phyloP scores from a whole-genome alignment of 2,329 filamentous ascomycete genomes.

The Penicillium glabrum region DNA sequence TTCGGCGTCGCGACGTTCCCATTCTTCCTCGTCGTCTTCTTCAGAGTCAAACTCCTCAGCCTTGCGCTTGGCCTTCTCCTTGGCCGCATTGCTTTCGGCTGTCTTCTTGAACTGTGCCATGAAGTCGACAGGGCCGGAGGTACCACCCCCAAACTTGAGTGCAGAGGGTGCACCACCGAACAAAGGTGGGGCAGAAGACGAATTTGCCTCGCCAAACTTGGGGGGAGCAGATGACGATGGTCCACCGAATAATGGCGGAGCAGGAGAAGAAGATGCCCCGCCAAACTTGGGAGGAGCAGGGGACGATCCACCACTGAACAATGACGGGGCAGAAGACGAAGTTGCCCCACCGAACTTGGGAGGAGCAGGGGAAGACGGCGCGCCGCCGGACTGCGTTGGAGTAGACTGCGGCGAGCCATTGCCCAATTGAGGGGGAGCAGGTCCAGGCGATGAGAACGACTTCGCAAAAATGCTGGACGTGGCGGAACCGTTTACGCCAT shows the following conservation, averaged over 20 bases:
- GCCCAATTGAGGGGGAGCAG: not conserved
- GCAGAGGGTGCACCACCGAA: constrained; percentile 2
- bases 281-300: not conserved
- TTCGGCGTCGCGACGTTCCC: constrained; percentile 48
- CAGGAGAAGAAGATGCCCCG: not conserved
- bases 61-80: constrained; percentile 50
- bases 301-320: not conserved
- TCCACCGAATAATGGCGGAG: constrained; percentile 23
- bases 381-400: not conserved
- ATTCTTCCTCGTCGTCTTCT: constrained; percentile 51
- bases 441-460: constrained; percentile 15
- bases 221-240: constrained; percentile 1
- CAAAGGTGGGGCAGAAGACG: constrained; percentile 10
- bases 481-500: constrained; percentile 6
- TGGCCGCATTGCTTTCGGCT: constrained; percentile 42
- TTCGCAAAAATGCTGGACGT: constrained; percentile 21
- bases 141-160: constrained; percentile 33
- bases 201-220: constrained; percentile 23
- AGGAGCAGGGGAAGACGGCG: not conserved
- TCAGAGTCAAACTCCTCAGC: constrained; percentile 54
- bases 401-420: not conserved
- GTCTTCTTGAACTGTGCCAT: constrained; percentile 43
- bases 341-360: not conserved
- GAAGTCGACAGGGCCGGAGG: constrained; percentile 34
- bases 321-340: not conserved